phyloP scores from a whole-genome alignment of 768 basidiomycete species.

The Boletus reticuloceps region DNA sequence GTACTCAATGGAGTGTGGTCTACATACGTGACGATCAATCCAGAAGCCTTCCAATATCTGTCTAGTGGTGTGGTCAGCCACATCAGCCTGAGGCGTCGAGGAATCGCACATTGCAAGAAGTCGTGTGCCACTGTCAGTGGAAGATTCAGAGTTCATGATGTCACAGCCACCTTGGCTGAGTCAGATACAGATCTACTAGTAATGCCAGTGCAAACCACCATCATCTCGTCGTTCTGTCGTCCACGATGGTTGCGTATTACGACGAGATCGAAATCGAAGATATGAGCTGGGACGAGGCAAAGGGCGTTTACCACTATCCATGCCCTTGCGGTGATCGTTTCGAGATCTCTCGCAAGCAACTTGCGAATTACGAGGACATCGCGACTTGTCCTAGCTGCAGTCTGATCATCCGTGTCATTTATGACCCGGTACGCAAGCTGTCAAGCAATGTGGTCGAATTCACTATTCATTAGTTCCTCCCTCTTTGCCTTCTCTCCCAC shows the following conservation, averaged over 20 bases:
- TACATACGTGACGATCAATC: too few species aligned
- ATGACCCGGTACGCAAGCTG: conserved; percentile 76
- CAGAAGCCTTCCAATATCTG: too few species aligned
- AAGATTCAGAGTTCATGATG: too few species aligned
- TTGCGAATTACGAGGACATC: conserved; percentile 87
- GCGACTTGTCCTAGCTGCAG: conserved; percentile 97
- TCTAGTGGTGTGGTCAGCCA: too few species aligned
- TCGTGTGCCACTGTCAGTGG: too few species aligned
- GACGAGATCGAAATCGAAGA: conserved; percentile 98
- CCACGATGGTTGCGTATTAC: conserved; percentile 79
- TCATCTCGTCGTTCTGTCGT: neutral
- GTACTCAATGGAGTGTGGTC: neutral
- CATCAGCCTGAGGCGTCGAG: too few species aligned
- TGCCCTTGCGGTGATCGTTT: conserved; percentile 98
- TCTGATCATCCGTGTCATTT: conserved; percentile 87
- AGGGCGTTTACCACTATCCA: conserved; percentile 89
- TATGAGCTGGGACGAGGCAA: conserved; percentile 85
- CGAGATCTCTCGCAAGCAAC: conserved; percentile 85
- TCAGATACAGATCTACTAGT: neutral
- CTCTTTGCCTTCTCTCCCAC: neutral
- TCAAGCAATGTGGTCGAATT: neutral
- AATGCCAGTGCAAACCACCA: too few species aligned
- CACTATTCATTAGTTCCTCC: neutral
- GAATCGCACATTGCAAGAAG: too few species aligned
- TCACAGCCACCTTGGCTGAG: conserved; percentile 7